Evolutionary conservation across 345 rosid species (phyloP).

Genomic region (Clarkia xantiana): DNA sequence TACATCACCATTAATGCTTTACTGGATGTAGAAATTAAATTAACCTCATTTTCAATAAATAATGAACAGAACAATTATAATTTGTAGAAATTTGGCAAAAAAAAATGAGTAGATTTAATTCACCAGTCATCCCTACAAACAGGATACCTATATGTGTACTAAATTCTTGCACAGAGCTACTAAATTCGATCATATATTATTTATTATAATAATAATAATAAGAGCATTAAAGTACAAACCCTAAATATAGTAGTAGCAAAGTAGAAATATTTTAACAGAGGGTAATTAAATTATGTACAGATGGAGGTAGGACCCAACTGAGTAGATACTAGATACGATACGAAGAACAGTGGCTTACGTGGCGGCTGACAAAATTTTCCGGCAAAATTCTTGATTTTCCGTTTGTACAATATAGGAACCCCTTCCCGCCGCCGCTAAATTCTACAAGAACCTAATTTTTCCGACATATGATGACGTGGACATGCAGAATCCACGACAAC

Average conservation of each 20-base stretch:
- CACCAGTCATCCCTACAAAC: neutral
- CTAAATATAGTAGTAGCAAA: neutral
- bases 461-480: no score
- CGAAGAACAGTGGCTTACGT: neutral
- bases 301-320: neutral
- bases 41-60: no score
- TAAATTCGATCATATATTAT: no score
- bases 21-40: no score
- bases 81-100: no score
- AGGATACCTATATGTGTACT: neutral
- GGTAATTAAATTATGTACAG: conserved; percentile 28
- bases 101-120: neutral
- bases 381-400: conserved; percentile 13
- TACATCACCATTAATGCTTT: no score
- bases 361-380: conserved; percentile 45
- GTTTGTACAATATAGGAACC: conserved; percentile 27
- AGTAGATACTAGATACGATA: no score
- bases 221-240: neutral
- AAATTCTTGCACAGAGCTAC: no score
- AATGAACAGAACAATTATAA: no score
- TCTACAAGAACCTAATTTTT: conserved; percentile 5
- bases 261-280: neutral
- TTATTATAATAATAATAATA: no score
- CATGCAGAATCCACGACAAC: neutral
- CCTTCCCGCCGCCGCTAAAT: conserved; percentile 20